These are phyloP conservation scores for Phlegmacium glaucopus DNA, from an alignment of 768 basidiomycete species.

Conservation along the genomic window DNA sequence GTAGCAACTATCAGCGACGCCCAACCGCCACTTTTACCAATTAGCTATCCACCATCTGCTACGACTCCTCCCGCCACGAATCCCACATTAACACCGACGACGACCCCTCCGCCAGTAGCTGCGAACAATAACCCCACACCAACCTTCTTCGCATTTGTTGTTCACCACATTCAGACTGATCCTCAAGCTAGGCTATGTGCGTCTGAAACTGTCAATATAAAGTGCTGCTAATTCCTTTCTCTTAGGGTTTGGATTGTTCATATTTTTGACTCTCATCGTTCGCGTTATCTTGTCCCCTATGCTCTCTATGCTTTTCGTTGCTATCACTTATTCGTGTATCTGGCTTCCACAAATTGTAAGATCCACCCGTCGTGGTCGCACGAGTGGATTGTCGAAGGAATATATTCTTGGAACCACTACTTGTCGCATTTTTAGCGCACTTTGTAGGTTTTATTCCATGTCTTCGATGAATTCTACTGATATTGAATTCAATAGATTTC, in stretches of 20 bases:
- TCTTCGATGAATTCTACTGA: neutral
- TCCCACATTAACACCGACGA: conserved; percentile 17
- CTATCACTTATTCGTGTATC: conserved; percentile 68
- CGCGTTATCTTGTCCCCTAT: conserved; percentile 69
- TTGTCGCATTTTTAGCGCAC: conserved; percentile 63
- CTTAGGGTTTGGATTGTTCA: conserved; percentile 62
- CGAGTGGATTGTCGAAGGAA: conserved; percentile 61
- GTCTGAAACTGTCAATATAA: conserved; percentile 15
- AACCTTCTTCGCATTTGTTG: conserved; percentile 47
- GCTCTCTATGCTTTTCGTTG: conserved; percentile 63
- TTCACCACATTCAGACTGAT: conserved; percentile 61
- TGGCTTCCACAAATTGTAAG: conserved; percentile 87
- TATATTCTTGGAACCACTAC: conserved; percentile 78
- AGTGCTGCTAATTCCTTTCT: conserved; percentile 6
- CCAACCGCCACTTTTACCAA: conserved; percentile 9
- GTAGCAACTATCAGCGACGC: conserved; percentile 9
- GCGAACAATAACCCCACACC: conserved; percentile 24
- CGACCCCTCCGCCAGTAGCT: conserved; percentile 9
- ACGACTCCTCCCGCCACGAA: conserved; percentile 12
- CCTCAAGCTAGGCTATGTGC: conserved; percentile 71
- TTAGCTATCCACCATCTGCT: conserved; percentile 10
- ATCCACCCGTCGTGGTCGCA: conserved; percentile 65
- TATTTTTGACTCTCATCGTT: conserved; percentile 70
- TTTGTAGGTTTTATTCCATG: conserved; percentile 54
- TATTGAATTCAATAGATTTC: conserved; percentile 53